These are phyloP conservation scores for Ophiostoma tasmaniense DNA, from an alignment of 2,329 filamentous ascomycete genomes.

Conservation along the genomic window DNA sequence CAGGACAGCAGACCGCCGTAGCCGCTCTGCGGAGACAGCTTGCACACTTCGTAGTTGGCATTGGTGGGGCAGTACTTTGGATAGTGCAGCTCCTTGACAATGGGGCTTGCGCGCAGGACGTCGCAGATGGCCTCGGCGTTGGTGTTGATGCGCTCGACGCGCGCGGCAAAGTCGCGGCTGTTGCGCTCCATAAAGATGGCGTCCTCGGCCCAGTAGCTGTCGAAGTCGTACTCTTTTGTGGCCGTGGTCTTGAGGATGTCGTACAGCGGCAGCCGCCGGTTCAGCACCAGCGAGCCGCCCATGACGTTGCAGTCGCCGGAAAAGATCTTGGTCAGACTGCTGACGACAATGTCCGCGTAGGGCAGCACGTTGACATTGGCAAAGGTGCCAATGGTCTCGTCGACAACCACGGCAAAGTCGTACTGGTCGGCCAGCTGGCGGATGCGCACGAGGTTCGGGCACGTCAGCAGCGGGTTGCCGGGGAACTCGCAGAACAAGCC, in stretches of 20 bases:
- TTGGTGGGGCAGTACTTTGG: slow-evolving; percentile 60
- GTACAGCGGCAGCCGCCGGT: slow-evolving; percentile 51
- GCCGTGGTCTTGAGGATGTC: slow-evolving; percentile 57
- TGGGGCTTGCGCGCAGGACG: slow-evolving; percentile 50
- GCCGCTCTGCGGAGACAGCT: slow-evolving; percentile 62
- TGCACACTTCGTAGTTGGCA: slow-evolving; percentile 63
- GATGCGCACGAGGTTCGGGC: slow-evolving; percentile 78
- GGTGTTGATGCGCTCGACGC: slow-evolving; percentile 74
- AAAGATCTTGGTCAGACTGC: slow-evolving; percentile 93
- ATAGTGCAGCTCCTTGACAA: slow-evolving; percentile 76
- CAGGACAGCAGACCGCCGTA: slow-evolving; percentile 87
- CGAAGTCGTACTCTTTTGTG: slow-evolving; percentile 57
- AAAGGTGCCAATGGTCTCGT: slow-evolving; percentile 95
- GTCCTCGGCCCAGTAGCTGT: slow-evolving; percentile 92
- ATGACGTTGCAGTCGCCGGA: slow-evolving; percentile 97
- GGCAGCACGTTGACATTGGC: slow-evolving; percentile 90
- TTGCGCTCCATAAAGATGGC: slow-evolving; percentile 92
- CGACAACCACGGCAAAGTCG: slow-evolving; percentile 82
- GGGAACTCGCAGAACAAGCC: slow-evolving; percentile 93
- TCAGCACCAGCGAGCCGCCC: slow-evolving; percentile 68
- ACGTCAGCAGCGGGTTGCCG: slow-evolving; percentile 78
- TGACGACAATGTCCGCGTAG: slow-evolving; percentile 84
- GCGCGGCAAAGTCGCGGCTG: slow-evolving; percentile 77
- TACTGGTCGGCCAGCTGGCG: slow-evolving; percentile 69
- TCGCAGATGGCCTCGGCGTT: slow-evolving; percentile 80